Evolutionary conservation across 352 stramenopile genomes (phyloP).

Genomic region (Blastocystis sp.): DNA sequence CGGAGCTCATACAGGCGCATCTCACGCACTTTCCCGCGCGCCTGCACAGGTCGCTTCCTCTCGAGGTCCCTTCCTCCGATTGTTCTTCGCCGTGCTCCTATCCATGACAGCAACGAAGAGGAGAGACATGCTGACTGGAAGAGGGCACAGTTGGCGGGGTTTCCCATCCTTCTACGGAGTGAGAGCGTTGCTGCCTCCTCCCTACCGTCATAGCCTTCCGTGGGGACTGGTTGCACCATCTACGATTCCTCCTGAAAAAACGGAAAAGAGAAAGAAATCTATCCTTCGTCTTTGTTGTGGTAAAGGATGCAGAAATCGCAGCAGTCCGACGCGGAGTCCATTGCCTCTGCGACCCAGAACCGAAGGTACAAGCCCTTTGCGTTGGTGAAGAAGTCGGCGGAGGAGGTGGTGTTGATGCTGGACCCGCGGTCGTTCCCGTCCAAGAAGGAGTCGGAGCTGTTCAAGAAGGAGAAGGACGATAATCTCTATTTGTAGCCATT

Average conservation of each 20-base stretch:
- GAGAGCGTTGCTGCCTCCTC: neutral
- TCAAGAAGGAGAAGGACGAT: slow-evolving; percentile 30
- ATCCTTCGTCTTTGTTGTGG: neutral
- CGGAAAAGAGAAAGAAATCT: neutral
- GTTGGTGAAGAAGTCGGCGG: slow-evolving; percentile 44
- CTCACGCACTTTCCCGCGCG: neutral
- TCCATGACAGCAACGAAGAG: neutral
- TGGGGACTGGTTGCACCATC: neutral
- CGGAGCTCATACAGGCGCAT: neutral
- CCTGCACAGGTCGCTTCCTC: neutral
- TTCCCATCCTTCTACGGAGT: neutral
- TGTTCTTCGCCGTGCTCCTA: neutral
- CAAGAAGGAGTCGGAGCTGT: neutral
- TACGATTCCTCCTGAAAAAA: neutral
- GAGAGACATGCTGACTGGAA: neutral
- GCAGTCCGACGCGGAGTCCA: slow-evolving; percentile 18
- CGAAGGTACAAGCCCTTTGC: slow-evolving; percentile 11
- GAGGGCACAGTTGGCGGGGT: neutral
- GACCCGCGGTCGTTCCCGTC: neutral
- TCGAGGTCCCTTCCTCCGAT: neutral
- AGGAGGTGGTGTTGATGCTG: slow-evolving; percentile 28
- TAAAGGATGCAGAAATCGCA: neutral
- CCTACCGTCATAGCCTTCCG: neutral
- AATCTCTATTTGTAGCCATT: slow-evolving; percentile 29
- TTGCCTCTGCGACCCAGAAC: slow-evolving; percentile 1